Evolutionary conservation across 306 rosid genomes (phyloP).

Genomic region (Glycine latifolia): DNA sequence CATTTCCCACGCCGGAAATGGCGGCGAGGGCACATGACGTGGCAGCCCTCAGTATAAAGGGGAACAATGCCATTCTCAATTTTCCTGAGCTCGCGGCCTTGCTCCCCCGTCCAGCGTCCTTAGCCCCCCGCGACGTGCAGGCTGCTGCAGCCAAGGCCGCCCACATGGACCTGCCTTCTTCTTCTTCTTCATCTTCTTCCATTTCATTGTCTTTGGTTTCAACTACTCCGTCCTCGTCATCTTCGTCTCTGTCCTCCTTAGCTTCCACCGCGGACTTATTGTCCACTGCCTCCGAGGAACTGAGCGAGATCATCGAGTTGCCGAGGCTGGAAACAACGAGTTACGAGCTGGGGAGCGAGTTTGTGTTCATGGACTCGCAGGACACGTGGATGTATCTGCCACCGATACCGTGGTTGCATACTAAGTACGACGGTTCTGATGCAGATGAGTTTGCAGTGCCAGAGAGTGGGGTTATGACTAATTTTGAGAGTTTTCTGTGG

Average conservation of each 20-base stretch:
- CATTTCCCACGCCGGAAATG: conserved; percentile 91
- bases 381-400: conserved; percentile 74
- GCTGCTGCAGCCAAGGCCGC: conserved; percentile 89
- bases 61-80: conserved; percentile 75
- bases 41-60: conserved; percentile 86
- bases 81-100: conserved; percentile 70
- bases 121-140: conserved; percentile 77
- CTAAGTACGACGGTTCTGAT: conserved; percentile 37
- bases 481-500: conserved; percentile 61
- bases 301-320: conserved; percentile 75
- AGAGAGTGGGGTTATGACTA: conserved; percentile 28
- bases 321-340: conserved; percentile 68
- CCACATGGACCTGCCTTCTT: conserved; percentile 59
- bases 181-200: neutral
- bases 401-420: conserved; percentile 59
- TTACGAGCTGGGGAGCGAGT: conserved; percentile 56
- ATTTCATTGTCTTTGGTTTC: neutral
- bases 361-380: conserved; percentile 64
- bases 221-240: neutral
- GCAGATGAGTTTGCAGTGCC: conserved; percentile 40
- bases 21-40: conserved; percentile 98
- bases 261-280: conserved; percentile 41
- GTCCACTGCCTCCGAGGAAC: conserved; percentile 59
- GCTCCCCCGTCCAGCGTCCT: conserved; percentile 80
- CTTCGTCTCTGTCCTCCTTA: conserved; percentile 41